Base-by-base conservation (phyloP, 345 rosid species). In the Corymbia maculata region DNA sequence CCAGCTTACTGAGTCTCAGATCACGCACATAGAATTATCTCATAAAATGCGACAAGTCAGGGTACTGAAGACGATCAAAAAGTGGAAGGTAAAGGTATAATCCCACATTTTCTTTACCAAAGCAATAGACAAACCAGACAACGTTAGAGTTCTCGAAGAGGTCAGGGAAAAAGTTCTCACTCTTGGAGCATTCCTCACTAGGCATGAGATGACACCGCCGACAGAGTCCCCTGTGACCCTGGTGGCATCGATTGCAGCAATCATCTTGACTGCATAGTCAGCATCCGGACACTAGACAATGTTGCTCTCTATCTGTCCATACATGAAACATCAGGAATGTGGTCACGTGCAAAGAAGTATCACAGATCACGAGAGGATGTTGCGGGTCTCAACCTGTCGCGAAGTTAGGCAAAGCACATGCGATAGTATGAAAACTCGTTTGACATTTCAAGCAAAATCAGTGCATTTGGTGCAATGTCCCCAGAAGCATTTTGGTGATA, bases 221-320 rank as follows among this genome's bases (percentile, higher is more conserved):
- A 96, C 94, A 86, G 98, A 97, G 89, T 98, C 96, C 86, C 99
- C 99, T 91, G 89, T 94, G 30, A 92, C 93, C 52, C 99, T 94
- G 44, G 97, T 93, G 85, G 94, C 93, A 86, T 98, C 99, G 47
- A 98, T 95, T 0, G 98, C 96, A 51, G 95, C 98, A 89, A 98
- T 98, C 99, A 96, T 95, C 95, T 96, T 96, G 91, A 97, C 96
- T 2, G 99, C 99, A 90, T 95, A 97, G 90, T 93, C 96, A 75
- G 98, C 98, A 93, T 98, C 90, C 85, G 99, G 99, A 91, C 99
- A 98, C 90, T 98, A 95, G 50, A 93, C 97, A 64, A 98, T 98
- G 89, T 98, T 97, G 91, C 94, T 94, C 92, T 98, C 99, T 88
- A 97, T 92, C 99, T 98, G 94, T 68, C 57, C 92, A 91, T 44